Percentiles rank a stretch among this genome's conserved stretches.
phyloP scores from a whole-genome alignment of 805 yeast species.

The Wickerhamiella nectarea region DNA sequence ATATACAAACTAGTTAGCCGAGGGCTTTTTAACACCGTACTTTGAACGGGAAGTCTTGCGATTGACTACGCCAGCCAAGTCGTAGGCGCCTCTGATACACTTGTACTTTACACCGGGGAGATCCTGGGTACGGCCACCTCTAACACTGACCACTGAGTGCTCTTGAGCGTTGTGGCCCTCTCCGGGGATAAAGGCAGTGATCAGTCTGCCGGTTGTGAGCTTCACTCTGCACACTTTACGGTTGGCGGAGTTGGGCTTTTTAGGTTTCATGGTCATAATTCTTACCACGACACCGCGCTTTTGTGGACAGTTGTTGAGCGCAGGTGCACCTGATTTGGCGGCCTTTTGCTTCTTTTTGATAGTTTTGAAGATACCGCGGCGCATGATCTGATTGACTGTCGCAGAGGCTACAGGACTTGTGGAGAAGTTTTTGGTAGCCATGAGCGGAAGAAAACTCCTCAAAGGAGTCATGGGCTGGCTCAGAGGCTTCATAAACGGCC shows the following conservation, averaged over 20 bases:
- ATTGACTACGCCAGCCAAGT: slow-evolving; percentile 88
- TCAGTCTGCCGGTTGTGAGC: slow-evolving; percentile 73
- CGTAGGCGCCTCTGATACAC: slow-evolving; percentile 83
- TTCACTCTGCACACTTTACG: slow-evolving; percentile 94
- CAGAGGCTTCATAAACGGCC: not conserved
- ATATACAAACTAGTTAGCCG: slow-evolving; percentile 5
- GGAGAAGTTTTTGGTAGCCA: not conserved
- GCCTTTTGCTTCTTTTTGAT: slow-evolving; percentile 22
- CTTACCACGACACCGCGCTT: slow-evolving; percentile 86
- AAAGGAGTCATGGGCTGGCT: not conserved
- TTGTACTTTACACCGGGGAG: slow-evolving; percentile 96
- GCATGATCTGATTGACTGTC: slow-evolving; percentile 25
- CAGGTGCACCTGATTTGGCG: slow-evolving; percentile 55
- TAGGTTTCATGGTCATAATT: slow-evolving; percentile 91
- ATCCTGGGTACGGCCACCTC: slow-evolving; percentile 99
- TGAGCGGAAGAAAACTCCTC: not conserved
- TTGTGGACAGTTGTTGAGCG: slow-evolving; percentile 69
- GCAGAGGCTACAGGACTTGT: slow-evolving; percentile 13
- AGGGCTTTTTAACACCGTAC: slow-evolving; percentile 69
- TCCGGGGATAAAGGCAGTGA: slow-evolving; percentile 92
- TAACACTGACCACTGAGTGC: slow-evolving; percentile 85
- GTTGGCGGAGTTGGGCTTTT: slow-evolving; percentile 97
- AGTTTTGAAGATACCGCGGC: slow-evolving; percentile 25
- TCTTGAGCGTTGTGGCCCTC: slow-evolving; percentile 98
- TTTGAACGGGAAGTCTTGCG: slow-evolving; percentile 80